phyloP scores from a whole-genome alignment of 1,284 basidiomycete genomes.

The Sutorius eximius region DNA sequence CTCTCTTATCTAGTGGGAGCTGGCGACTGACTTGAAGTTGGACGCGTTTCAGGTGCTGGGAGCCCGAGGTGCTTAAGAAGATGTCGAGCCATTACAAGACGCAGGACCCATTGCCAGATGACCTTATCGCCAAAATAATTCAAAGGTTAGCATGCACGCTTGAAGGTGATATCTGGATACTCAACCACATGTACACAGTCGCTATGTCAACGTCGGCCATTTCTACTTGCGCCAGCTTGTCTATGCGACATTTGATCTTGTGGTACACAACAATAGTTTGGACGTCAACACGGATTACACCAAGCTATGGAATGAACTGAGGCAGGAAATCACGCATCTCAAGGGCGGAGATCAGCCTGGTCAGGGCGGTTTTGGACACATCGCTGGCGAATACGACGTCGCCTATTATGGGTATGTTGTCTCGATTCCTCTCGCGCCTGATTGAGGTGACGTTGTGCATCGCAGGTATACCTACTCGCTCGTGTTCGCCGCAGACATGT shows the following conservation, averaged over 20 bases:
- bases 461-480: slow-evolving; percentile 24
- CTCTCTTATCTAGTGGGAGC: not conserved
- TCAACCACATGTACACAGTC: slow-evolving; percentile 40
- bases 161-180: not conserved
- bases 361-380: slow-evolving; percentile 38
- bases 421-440: not conserved
- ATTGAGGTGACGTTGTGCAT: not conserved
- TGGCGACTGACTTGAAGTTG: not conserved
- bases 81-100: slow-evolving; percentile 74
- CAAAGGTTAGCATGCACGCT: slow-evolving; percentile 50
- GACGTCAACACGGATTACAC: slow-evolving; percentile 55
- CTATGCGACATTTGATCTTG: slow-evolving; percentile 75
- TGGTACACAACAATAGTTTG: slow-evolving; percentile 68
- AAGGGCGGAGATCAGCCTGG: slow-evolving; percentile 61
- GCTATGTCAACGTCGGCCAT: slow-evolving; percentile 75
- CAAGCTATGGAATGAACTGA: slow-evolving; percentile 65
- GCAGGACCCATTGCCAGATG: slow-evolving; percentile 63
- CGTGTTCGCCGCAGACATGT: slow-evolving; percentile 34
- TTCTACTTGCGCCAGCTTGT: slow-evolving; percentile 76
- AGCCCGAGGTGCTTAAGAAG: slow-evolving; percentile 65
- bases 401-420: slow-evolving; percentile 67
- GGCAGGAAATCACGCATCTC: slow-evolving; percentile 65
- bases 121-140: slow-evolving; percentile 70
- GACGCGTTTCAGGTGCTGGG: slow-evolving; percentile 59
- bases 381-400: slow-evolving; percentile 49